Base-by-base conservation (phyloP, 2,329 filamentous ascomycete species). In the Cyanodermella asteris region DNA sequence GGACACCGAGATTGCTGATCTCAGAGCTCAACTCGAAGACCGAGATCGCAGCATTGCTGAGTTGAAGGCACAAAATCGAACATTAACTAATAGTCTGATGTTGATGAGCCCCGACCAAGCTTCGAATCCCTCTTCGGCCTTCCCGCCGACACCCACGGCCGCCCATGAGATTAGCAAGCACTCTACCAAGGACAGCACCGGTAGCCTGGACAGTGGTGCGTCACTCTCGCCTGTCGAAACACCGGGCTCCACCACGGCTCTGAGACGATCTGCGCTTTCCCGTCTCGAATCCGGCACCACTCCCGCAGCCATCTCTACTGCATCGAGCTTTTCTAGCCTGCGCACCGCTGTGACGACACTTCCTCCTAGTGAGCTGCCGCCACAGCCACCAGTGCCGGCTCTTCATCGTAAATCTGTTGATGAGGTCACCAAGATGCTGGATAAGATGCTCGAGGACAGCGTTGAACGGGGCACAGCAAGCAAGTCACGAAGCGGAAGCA, bases 401-500 rank as follows among this genome's bases (percentile, higher is more conserved):
- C 35, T 31, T 26, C 60, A 63, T 24, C 56, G 57, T 8, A 68
- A 63, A 53, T 78, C 75, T 36, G 74, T 87, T 17, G 81, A 91
- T 38, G 82, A 91, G 48, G 82, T 93, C 70, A 91, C 77, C 36
- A 68, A 71, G 39, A 81, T 93, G 54, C 62, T 93, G 14, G 84
- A 94, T 40, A 80, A 91, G 50, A 93, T 94, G 84, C 87, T 93
- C 31, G 75, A 82, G 42, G 76, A 84, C 41, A 69, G 75, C 29
- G 74, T 90, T 26, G n/a, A n/a, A n/a, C n/a, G n/a, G n/a, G n/a
- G n/a, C n/a, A n/a, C n/a, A n/a, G n/a, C n/a, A n/a, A n/a, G n/a
- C n/a, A n/a, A n/a, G n/a, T n/a, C n/a, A n/a, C n/a, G n/a, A n/a
- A n/a, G n/a, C n/a, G n/a, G n/a, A n/a, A n/a, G n/a, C n/a, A n/a